Base-by-base conservation (phyloP, 371 early-diverging fungal species). In the Basidiobolus heterosporus region DNA sequence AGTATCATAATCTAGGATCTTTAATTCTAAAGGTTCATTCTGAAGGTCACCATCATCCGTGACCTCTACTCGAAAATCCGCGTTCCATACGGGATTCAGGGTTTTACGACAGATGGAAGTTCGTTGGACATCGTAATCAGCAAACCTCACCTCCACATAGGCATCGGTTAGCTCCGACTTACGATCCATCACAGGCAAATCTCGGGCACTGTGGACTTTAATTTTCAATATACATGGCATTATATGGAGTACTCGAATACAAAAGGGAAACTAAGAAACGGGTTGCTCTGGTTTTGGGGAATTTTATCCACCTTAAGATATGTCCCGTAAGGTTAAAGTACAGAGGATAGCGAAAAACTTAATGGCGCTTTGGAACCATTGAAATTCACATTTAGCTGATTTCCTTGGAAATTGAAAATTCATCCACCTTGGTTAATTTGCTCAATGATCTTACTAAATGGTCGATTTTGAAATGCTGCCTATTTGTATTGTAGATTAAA, bases 221-320 rank as follows among this genome's bases (percentile, higher is more conserved):
- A 82, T 72, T 59, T 81, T 80, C 44, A 84, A 60, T 36, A 82
- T 71, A 62, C 80, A 81, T 24, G 84, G 84, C 84, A 74, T 74
- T 50, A 23, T 41, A 44, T 16, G 45, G 15, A 18, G 36, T n/a
- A 20, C 36, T 45, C 19, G n/a, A n/a, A n/a, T n/a, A n/a, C n/a
- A n/a, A 45, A 35, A 18, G 23, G 23, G 17, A 42, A 13, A n/a
- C n/a, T n/a, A n/a, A n/a, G n/a, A n/a, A n/a, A n/a, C n/a, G n/a
- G n/a, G n/a, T n/a, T n/a, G n/a, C n/a, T n/a, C n/a, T n/a, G n/a
- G n/a, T n/a, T n/a, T n/a, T n/a, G n/a, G n/a, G n/a, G n/a, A n/a
- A n/a, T n/a, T n/a, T n/a, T n/a, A n/a, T n/a, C n/a, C n/a, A n/a
- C n/a, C n/a, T n/a, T n/a, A n/a, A n/a, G n/a, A n/a, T n/a, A n/a